Conservation (phyloP, 805 yeast genomes). For the Kregervanrija pseudodelftensis region DNA sequence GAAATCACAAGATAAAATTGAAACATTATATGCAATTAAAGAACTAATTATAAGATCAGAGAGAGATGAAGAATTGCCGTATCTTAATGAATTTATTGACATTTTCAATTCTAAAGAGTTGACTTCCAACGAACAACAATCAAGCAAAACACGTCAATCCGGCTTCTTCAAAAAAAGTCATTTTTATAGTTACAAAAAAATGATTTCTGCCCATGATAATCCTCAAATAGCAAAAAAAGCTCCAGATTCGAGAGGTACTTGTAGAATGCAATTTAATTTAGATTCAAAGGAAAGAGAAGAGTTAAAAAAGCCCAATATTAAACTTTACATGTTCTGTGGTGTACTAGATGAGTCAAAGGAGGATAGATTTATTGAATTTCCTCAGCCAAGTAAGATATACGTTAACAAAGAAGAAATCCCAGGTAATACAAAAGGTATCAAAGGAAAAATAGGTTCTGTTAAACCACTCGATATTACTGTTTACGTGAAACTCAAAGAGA, state of each 20-base stretch:
- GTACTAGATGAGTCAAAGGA: constrained; percentile 21
- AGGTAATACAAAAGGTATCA: constrained; percentile 64
- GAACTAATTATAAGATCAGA: constrained; percentile 34
- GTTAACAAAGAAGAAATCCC: constrained; percentile 46
- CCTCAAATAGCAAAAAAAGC: constrained; percentile 39
- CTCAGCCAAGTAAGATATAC: constrained; percentile 61
- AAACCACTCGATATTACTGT: constrained; percentile 75
- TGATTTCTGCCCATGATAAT: constrained; percentile 33
- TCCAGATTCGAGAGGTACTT: constrained; percentile 39
- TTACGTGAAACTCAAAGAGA: constrained; percentile 21
- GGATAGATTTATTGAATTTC: constrained; percentile 46
- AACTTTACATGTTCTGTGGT: constrained; percentile 51
- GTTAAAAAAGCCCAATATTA: constrained; percentile 28
- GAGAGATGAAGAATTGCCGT: constrained; percentile 5
- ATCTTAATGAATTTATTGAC: no score
- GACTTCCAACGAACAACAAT: background rate
- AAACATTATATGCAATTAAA: constrained; percentile 38
- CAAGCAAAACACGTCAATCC: background rate
- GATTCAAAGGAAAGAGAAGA: constrained; percentile 33
- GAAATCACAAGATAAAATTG: constrained; percentile 28
- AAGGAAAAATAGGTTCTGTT: constrained; percentile 70
- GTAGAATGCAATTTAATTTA: constrained; percentile 36
- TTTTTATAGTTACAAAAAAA: constrained; percentile 43
- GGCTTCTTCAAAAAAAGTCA: constrained; percentile 42
- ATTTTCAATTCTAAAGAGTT: no score